phyloP scores from a whole-genome alignment of 2,329 filamentous ascomycete species.

The Pyricularia grisea region DNA sequence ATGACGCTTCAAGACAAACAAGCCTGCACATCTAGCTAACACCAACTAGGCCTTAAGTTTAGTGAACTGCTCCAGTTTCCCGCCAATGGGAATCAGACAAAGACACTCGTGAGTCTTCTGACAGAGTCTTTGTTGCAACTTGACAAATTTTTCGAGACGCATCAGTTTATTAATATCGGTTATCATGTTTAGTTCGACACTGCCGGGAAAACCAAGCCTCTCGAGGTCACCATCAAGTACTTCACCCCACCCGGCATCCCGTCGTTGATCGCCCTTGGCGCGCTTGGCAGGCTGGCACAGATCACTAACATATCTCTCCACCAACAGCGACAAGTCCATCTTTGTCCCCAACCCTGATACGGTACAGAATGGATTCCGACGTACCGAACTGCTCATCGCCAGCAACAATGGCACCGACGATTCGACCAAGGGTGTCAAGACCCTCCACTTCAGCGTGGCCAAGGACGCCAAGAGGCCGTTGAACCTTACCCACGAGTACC shows the following conservation, averaged over 20 bases:
- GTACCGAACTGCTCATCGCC: conserved; percentile 44
- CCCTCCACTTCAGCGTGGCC: conserved; percentile 50
- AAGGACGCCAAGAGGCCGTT: conserved; percentile 40
- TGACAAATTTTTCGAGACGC: neutral
- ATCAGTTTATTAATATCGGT: neutral
- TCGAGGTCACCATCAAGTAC: conserved; percentile 44
- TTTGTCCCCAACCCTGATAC: conserved; percentile 40
- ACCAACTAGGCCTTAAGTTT: conserved; percentile 32
- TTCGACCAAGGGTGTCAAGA: conserved; percentile 46
- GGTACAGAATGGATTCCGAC: conserved; percentile 49
- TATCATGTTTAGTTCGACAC: conserved; percentile 29
- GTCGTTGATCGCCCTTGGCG: neutral
- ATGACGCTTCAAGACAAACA: too few species aligned
- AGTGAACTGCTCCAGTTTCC: conserved; percentile 40
- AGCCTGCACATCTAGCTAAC: neutral
- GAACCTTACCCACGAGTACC: conserved; percentile 53
- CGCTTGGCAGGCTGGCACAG: conserved; percentile 1
- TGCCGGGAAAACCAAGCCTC: conserved; percentile 23
- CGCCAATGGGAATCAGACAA: conserved; percentile 21
- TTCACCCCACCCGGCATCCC: neutral
- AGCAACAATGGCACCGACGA: conserved; percentile 39
- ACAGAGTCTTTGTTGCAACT: neutral
- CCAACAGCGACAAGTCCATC: conserved; percentile 41
- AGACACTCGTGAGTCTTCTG: conserved; percentile 25
- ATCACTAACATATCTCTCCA: neutral